Conservation (phyloP, 148 eudicot species). For the Vaccinium corymbosum region DNA sequence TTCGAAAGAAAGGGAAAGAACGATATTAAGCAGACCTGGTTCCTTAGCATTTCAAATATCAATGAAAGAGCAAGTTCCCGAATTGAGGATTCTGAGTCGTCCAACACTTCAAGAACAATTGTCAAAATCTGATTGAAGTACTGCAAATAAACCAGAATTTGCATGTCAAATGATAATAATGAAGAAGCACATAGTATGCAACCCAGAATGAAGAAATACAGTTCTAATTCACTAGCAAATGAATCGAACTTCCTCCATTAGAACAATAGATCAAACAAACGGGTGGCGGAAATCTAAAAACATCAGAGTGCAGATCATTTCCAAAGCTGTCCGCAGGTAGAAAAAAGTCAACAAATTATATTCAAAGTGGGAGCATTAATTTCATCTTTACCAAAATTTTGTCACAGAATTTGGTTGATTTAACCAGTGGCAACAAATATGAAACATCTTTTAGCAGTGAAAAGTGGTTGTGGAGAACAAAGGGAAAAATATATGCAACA, state of each 20-base stretch:
- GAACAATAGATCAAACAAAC: not conserved
- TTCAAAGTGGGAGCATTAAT: not conserved
- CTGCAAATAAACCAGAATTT: constrained; percentile 17
- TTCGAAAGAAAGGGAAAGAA: not conserved
- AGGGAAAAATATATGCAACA: not conserved
- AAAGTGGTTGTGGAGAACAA: not conserved
- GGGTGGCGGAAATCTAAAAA: not conserved
- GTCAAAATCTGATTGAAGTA: constrained; percentile 85
- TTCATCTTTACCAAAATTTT: not conserved
- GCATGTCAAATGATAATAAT: not conserved
- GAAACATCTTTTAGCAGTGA: not conserved
- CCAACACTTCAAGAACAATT: constrained; percentile 75
- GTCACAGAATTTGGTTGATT: not conserved
- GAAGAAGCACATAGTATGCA: not conserved
- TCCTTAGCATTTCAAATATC: constrained; percentile 83
- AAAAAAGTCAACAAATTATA: not conserved
- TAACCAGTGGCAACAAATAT: not conserved
- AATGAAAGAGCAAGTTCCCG: constrained; percentile 65
- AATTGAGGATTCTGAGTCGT: constrained; percentile 67
- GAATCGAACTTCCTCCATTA: not conserved
- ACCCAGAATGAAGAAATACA: not conserved
- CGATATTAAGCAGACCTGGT: constrained; percentile 26
- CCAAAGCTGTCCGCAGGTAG: not conserved
- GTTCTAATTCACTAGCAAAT: not conserved
- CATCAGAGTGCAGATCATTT: not conserved